Evolutionary conservation across 768 basidiomycete genomes (phyloP), one percentile per base, ranked within the genome.

Genomic region (Amylocystis lapponica): DNA sequence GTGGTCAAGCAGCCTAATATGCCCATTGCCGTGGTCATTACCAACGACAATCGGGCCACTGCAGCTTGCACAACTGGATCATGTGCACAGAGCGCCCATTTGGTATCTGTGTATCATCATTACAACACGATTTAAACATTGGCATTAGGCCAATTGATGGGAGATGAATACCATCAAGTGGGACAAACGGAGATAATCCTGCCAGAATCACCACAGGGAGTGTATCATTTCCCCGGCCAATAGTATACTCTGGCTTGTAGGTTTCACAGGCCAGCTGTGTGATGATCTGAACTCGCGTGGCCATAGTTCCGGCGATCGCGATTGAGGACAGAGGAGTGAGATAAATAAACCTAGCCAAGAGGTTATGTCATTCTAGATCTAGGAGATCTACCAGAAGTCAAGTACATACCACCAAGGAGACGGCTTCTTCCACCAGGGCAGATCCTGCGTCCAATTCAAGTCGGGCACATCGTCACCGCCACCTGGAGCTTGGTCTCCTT

Each of bases 401-500:
- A 23, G 22, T 12, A 64, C 77, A 52, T 49, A 87, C 88, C 86
- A 89, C 65, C 69, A 73, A 0, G 84, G 71, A 0, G 86, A 86
- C 3, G 87, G 84, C 31, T 74, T 66, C 63, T 69, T 86, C 76
- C 82, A 88, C 86, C 86, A 89, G 3, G 85, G 81, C 35, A 72
- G 66, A 3, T 30, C 49, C 45, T 58, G 54, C 48, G 62, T 48
- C 49, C 53, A 41, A 13, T 56, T 42, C 49, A 27, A 52, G 48
- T 52, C 47, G n/a, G 58, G 46, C 37, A 57, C 46, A 27, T 57
- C 49, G 41, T 48, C 42, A 16, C 44, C 38, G 38, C 51, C 42
- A 42, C 52, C 32, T 19, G 41, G 34, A 27, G 48, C 30, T 13
- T 50, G 56, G 2, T 40, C 53, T 3, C 43, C 49, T 13, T 49